Evolutionary conservation across 768 basidiomycete species (phyloP), one percentile per base, ranked within the genome.

Genomic region (Suillus occidentalis): DNA sequence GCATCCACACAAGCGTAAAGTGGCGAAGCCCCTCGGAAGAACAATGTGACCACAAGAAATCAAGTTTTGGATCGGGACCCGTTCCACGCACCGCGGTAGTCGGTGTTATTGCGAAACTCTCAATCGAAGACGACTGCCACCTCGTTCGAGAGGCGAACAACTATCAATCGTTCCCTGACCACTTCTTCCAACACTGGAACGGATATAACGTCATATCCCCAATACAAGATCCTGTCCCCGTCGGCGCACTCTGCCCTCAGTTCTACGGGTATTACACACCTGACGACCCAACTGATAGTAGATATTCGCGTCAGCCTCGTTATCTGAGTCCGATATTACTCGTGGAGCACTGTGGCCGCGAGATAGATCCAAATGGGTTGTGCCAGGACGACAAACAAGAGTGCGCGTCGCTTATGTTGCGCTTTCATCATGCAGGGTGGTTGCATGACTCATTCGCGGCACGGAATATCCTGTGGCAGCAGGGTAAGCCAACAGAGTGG

Each of bases 241-340:
- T 84, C 3, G 75, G 78, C 7, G 80, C 88, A 0, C 53, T 88
- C 52, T 83, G 85, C 4, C 88, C 89, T 0, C 86, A 88, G 71
- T 89, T 83, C 71, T 89, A 86, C 68, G 87, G 89, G 3, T 86
- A 85, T 73, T 89, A 89, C 67, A 69, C 68, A 0, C 78, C 78
- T 1, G 67, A 73, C 14, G 55, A 43, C 0, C n/a, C 75, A 74
- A 10, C 72, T 63, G 49, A 60, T 59, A 13, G 50, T 6, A 28
- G 4, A 4, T 1, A 13, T 12, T 22, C 12, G 22, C 3, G 67
- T 70, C 0, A 34, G 70, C 7, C 3, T 31, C 20, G 45, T 22
- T 69, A 70, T 65, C 68, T 77, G 6, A 80, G 79, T 58, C 80
- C 82, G 0, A 79, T 85, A 50, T 70, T 84, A 42, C 74, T 85